These are phyloP conservation scores for Sclerotinia spermophila DNA, from an alignment of 2,329 filamentous ascomycete species.

Conservation along the genomic window DNA sequence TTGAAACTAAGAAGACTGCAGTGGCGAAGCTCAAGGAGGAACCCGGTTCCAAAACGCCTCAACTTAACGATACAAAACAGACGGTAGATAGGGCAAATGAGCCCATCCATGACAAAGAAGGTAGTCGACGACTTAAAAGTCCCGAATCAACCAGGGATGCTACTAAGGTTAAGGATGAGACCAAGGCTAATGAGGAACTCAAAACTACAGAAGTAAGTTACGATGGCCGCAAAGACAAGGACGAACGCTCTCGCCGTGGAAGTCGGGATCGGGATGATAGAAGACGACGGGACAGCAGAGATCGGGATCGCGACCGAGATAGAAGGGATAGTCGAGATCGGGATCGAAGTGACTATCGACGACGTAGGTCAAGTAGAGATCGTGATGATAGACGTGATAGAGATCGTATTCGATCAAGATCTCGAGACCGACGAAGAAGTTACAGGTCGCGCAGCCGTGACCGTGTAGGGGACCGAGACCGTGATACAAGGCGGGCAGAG, in stretches of 20 bases:
- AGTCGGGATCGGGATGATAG: conserved; percentile 20
- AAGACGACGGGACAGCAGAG: conserved; percentile 23
- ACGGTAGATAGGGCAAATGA: conserved; percentile 18
- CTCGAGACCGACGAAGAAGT: conserved; percentile 29
- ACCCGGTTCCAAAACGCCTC: conserved; percentile 28
- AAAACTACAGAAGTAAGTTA: neutral
- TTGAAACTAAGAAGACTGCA: conserved; percentile 31
- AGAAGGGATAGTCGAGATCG: conserved; percentile 32
- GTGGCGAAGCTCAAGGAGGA: conserved; percentile 24
- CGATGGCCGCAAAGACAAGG: conserved; percentile 19
- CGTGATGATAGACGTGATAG: conserved; percentile 34
- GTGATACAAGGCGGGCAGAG: conserved; percentile 23
- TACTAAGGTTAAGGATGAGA: conserved; percentile 5
- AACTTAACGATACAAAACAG: conserved; percentile 14
- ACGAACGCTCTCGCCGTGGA: conserved; percentile 19
- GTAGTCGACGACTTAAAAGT: conserved; percentile 13
- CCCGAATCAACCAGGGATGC: neutral
- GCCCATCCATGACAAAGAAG: conserved; percentile 22
- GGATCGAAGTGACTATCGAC: conserved; percentile 31
- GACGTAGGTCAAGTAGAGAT: conserved; percentile 29
- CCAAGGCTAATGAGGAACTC: conserved; percentile 7
- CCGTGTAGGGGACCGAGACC: conserved; percentile 26
- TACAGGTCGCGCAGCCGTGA: conserved; percentile 29
- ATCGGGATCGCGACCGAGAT: conserved; percentile 26
- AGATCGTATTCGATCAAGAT: conserved; percentile 22